Conservation (phyloP, 164 flowering plant genomes). For the Paratinospora sagittata region DNA sequence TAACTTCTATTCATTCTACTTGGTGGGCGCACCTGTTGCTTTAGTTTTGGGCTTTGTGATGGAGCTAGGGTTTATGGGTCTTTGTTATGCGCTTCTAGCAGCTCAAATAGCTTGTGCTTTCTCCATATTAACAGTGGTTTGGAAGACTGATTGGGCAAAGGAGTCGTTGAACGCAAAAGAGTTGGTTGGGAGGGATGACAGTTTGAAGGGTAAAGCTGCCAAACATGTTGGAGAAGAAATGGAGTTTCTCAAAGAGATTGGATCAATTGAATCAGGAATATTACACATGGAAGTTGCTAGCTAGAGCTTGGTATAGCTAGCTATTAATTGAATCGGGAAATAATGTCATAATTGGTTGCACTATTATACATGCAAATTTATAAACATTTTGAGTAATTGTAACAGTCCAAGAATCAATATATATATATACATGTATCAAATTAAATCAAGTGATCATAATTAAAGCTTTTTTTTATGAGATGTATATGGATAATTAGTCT, state of each 20-base stretch:
- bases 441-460: too few relatives aligned
- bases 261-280: conserved; percentile 16
- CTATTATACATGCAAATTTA: background rate
- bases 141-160: conserved; percentile 67
- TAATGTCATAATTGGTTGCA: background rate
- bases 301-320: too few relatives aligned
- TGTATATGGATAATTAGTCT: too few relatives aligned
- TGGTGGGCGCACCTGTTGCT: conserved; percentile 82
- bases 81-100: conserved; percentile 84
- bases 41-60: conserved; percentile 45
- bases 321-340: background rate
- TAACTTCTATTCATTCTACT: conserved; percentile 75
- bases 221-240: conserved; percentile 26
- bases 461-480: too few relatives aligned
- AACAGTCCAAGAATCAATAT: too few relatives aligned
- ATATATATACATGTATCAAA: too few relatives aligned
- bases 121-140: conserved; percentile 49
- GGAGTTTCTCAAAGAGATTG: conserved; percentile 20
- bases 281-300: too few relatives aligned
- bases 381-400: too few relatives aligned
- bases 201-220: conserved; percentile 12
- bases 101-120: conserved; percentile 76
- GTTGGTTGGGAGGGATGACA: conserved; percentile 42
- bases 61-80: conserved; percentile 61
- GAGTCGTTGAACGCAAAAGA: conserved; percentile 59